Conservation (phyloP, 2,329 filamentous ascomycete genomes). For the Colletotrichum karsti region DNA sequence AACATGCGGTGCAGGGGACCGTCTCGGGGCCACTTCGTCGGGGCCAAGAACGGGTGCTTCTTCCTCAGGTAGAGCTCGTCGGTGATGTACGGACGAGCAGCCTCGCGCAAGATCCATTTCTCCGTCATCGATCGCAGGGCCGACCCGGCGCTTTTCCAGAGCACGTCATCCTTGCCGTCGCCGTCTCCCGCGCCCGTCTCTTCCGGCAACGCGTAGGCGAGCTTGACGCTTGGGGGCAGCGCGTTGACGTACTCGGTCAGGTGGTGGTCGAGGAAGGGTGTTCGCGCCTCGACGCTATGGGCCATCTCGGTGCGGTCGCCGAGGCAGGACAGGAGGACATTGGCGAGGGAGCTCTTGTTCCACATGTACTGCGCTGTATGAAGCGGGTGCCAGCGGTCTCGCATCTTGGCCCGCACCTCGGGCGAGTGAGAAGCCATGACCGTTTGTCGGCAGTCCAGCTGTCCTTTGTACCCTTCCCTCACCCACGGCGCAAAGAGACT, state of each 20-base stretch:
- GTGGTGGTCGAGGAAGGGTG: conserved; percentile 43
- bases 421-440: too few relatives aligned
- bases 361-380: background rate
- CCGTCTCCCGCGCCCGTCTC: too few relatives aligned
- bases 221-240: background rate
- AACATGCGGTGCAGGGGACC: too few relatives aligned
- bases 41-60: conserved; percentile 42
- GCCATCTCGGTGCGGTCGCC: conserved; percentile 45
- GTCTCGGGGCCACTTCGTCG: background rate
- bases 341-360: background rate
- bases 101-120: conserved; percentile 61
- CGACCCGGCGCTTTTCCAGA: too few relatives aligned
- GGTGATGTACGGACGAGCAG: conserved; percentile 42
- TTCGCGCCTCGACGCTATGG: conserved; percentile 41
- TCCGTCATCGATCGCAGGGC: too few relatives aligned
- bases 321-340: conserved; percentile 42
- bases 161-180: too few relatives aligned
- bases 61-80: conserved; percentile 57
- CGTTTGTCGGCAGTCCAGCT: background rate
- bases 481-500: too few relatives aligned
- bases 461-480: too few relatives aligned
- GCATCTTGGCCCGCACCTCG: background rate
- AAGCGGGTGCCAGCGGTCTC: background rate
- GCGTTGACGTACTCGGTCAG: conserved; percentile 35
- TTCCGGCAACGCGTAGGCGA: conserved; percentile 37